phyloP scores from a whole-genome alignment of 2,329 filamentous ascomycete species.

The Colletotrichum spinosum region DNA sequence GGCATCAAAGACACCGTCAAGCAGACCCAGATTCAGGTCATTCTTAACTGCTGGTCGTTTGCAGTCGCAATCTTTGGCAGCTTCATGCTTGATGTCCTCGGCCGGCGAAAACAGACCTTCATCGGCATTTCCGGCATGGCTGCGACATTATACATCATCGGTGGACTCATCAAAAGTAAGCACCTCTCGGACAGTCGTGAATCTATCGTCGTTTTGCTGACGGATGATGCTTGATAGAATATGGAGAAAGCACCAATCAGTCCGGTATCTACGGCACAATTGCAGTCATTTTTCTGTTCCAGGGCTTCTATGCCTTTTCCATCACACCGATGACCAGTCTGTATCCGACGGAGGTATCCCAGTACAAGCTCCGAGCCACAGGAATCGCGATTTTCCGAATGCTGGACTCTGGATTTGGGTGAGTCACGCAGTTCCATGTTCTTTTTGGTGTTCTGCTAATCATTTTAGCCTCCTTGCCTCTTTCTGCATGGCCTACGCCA shows the following conservation, averaged over 20 bases:
- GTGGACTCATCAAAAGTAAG: conserved; percentile 43
- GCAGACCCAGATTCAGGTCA: conserved; percentile 46
- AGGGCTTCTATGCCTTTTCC: conserved; percentile 47
- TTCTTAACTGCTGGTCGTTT: conserved; percentile 52
- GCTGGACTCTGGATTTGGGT: conserved; percentile 45
- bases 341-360: conserved; percentile 48
- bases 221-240: conserved; percentile 44
- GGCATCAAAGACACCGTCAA: conserved; percentile 43
- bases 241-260: conserved; percentile 19
- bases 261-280: conserved; percentile 55
- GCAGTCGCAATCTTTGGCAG: conserved; percentile 47
- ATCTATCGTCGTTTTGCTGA: conserved; percentile 44
- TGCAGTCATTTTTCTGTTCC: conserved; percentile 49
- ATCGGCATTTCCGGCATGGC: conserved; percentile 43
- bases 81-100: conserved; percentile 48
- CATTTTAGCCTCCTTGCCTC: conserved; percentile 41
- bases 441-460: not conserved
- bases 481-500: conserved; percentile 45
- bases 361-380: conserved; percentile 46
- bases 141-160: conserved; percentile 40
- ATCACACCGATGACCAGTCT: conserved; percentile 49
- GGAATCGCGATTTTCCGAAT: conserved; percentile 46
- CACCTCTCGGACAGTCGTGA: not conserved
- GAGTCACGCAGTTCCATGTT: conserved; percentile 15
- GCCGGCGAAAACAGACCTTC: conserved; percentile 45